Percentiles rank a stretch among this genome's conserved stretches.
Evolutionary conservation across 2,329 filamentous ascomycete genomes (phyloP).

Genomic region (Moelleriella libera): DNA sequence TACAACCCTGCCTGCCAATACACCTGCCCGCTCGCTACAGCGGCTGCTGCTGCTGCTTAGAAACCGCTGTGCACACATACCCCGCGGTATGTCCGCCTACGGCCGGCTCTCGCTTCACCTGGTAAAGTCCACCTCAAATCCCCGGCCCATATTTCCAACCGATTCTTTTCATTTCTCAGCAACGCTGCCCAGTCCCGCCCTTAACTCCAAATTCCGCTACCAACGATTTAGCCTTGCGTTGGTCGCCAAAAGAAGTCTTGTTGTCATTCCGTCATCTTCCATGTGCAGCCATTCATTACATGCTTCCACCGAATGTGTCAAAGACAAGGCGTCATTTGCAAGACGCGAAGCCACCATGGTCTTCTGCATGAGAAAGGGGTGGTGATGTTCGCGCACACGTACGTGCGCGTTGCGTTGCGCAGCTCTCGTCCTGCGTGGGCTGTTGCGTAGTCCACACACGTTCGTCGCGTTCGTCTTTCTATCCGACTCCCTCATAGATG

Average conservation of each 20-base stretch:
- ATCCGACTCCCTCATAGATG: too few species aligned
- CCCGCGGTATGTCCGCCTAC: constrained; percentile 3
- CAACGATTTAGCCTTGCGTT: neutral
- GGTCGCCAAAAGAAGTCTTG: neutral
- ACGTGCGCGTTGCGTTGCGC: too few species aligned
- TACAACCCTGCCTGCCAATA: too few species aligned
- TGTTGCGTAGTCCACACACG: too few species aligned
- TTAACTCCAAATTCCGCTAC: constrained; percentile 1
- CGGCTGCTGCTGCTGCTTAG: neutral
- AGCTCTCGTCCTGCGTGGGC: too few species aligned
- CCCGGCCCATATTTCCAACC: constrained; percentile 2
- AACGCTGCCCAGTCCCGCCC: neutral
- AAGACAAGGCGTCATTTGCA: neutral
- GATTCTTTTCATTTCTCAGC: constrained; percentile 4
- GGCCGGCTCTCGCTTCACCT: neutral
- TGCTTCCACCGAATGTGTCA: neutral
- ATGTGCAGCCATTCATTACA: neutral
- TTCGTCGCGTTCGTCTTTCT: too few species aligned
- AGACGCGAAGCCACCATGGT: neutral
- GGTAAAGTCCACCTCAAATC: too few species aligned
- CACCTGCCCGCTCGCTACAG: neutral
- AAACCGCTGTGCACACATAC: neutral
- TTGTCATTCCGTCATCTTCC: constrained; percentile 1
- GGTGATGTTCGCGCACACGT: too few species aligned
- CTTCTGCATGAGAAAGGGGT: too few species aligned